Evolutionary conservation across 2,329 filamentous ascomycete genomes (phyloP), one percentile per base, ranked within the genome.

Genomic region (Venturia nashicola): DNA sequence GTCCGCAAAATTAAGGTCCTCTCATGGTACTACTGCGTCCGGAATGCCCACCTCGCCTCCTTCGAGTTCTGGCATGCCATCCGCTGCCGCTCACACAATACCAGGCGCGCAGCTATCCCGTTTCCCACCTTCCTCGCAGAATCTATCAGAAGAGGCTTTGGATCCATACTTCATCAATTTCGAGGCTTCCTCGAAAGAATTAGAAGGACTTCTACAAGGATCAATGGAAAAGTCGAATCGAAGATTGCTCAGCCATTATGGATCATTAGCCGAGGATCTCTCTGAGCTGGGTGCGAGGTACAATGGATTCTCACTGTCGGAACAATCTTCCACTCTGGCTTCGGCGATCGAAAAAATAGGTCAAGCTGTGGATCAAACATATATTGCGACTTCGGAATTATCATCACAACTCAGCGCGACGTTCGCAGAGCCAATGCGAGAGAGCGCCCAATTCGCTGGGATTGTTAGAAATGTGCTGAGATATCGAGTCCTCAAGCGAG

Each of bases 181-280:
- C 68, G 95, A 99, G 73, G 82, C 87, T 3, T 93, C 91, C 1
- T 96, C 92, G 11, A 91, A 94, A 72, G 93, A 97, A 68, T 80
- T 97, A 1, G 95, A 99, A 74, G 80, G 88, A 18, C 82, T 97
- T 5, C 80, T 99, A 3, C 91, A 89, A 70, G 94, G 94, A 0
- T 91, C 91, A 6, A 96, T 99, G 80, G 95, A 99, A 73, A 97
- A 96, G 74, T 91, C 97, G 66, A 99, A 97, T 71, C 86, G 93
- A 40, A 85, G 94, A 43, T 91, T 92, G 6, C 78, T 99, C 7
- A 90, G 86, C 66, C 94, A 99, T 71, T 76, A 97, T 11, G 90
- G 90, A 16, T 86, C 88, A 5, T 79, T 97, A 60, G 91, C 91
- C 2, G 83, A 91, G 5, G 94, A 99, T 72, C 82, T 97, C 66